Percentiles rank a stretch among this genome's conserved stretches.
Evolutionary conservation across 352 stramenopile genomes (phyloP).

Genomic region (Phytophthora ramorum): DNA sequence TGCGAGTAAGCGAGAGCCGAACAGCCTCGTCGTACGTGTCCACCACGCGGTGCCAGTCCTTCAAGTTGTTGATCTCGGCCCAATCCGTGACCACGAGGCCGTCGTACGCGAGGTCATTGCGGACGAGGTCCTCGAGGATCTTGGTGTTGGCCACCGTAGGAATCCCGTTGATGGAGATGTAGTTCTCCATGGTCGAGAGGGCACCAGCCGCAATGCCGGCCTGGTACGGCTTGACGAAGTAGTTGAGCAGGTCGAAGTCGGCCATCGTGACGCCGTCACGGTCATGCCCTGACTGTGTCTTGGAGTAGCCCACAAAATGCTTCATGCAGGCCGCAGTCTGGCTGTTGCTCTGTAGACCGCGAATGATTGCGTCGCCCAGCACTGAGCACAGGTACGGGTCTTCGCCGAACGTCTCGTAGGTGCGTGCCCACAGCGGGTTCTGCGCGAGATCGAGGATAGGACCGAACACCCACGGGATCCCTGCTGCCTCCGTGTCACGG

Average conservation of each 20-base stretch:
- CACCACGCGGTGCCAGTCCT: slow-evolving; percentile 63
- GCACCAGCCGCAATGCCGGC: slow-evolving; percentile 73
- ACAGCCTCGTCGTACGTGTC: slow-evolving; percentile 61
- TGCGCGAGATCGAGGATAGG: slow-evolving; percentile 86
- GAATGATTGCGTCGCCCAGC: slow-evolving; percentile 75
- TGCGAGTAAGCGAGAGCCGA: slow-evolving; percentile 68
- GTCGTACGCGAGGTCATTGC: slow-evolving; percentile 80
- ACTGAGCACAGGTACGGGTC: slow-evolving; percentile 81
- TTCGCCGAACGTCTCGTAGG: slow-evolving; percentile 95
- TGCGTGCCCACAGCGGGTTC: slow-evolving; percentile 88
- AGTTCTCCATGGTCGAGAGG: slow-evolving; percentile 93
- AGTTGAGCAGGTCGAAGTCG: slow-evolving; percentile 82
- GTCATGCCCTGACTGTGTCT: slow-evolving; percentile 83
- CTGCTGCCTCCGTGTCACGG: slow-evolving; percentile 85
- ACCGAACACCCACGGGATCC: slow-evolving; percentile 91
- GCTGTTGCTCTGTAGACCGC: slow-evolving; percentile 79
- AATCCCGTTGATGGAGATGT: slow-evolving; percentile 92
- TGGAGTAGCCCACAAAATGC: slow-evolving; percentile 87
- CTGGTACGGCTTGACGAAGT: slow-evolving; percentile 82
- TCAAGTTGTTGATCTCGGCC: slow-evolving; percentile 90
- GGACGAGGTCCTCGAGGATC: slow-evolving; percentile 83
- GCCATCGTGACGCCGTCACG: slow-evolving; percentile 72
- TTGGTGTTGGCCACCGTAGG: slow-evolving; percentile 85
- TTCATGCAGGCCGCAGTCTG: slow-evolving; percentile 87
- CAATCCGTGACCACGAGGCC: slow-evolving; percentile 92